Conservation (phyloP, 257 asterid genomes). For the Solanum tacnaense region DNA sequence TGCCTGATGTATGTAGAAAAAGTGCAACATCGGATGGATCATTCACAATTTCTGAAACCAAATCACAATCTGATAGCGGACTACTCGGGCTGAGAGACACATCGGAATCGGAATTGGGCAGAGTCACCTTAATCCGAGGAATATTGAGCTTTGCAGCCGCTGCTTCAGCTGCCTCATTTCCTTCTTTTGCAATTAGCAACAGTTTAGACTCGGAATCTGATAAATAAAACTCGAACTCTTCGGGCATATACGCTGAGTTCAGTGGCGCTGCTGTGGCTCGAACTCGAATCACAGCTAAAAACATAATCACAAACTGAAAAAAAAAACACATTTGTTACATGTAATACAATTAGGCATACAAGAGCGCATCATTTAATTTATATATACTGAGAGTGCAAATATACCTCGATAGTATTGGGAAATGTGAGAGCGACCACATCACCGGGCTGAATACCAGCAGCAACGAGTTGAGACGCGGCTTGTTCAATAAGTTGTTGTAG, state of each 20-base stretch:
- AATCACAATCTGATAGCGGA: slow-evolving; percentile 19
- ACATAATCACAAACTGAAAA: slow-evolving; percentile 73
- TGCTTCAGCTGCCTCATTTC: slow-evolving; percentile 79
- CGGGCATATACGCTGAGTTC: slow-evolving; percentile 78
- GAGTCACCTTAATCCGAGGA: slow-evolving; percentile 48
- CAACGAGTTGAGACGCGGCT: slow-evolving; percentile 60
- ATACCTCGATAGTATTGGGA: slow-evolving; percentile 83
- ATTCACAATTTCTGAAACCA: slow-evolving; percentile 38
- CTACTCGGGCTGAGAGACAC: slow-evolving; percentile 26
- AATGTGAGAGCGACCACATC: slow-evolving; percentile 91
- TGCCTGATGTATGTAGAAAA: slow-evolving; percentile 96
- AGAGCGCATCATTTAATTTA: not conserved
- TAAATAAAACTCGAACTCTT: slow-evolving; percentile 78
- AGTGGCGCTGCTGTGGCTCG: slow-evolving; percentile 92
- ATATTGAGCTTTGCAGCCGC: slow-evolving; percentile 80
- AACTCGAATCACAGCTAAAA: slow-evolving; percentile 76
- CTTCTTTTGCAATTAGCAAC: slow-evolving; percentile 59
- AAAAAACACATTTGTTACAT: not conserved
- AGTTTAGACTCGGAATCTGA: slow-evolving; percentile 82
- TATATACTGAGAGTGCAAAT: not conserved
- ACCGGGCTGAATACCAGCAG: slow-evolving; percentile 77
- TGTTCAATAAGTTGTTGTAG: slow-evolving; percentile 53
- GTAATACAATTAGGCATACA: not conserved
- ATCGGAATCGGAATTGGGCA: slow-evolving; percentile 36
- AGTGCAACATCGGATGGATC: slow-evolving; percentile 75